Evolutionary conservation across 129 eudicot species (phyloP).

Genomic region (Solidago caesia): DNA sequence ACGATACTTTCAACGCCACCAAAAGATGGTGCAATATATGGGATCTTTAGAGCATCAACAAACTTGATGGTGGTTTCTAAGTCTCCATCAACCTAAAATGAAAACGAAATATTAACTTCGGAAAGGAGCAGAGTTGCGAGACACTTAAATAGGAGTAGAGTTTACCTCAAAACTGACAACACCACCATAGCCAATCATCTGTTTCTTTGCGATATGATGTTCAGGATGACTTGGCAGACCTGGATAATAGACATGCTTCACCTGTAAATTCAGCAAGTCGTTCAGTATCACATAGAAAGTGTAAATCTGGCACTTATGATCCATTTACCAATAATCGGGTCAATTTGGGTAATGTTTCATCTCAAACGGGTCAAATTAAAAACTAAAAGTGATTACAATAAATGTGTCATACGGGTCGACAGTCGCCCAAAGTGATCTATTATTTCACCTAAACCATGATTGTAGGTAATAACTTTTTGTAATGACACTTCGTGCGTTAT

Average conservation of each 20-base stretch:
- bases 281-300: not conserved
- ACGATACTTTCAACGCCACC: constrained; percentile 97
- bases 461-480: not conserved
- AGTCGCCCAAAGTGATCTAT: not conserved
- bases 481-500: not conserved
- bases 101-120: not conserved
- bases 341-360: not conserved
- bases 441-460: not conserved
- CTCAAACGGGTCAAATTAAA: not conserved
- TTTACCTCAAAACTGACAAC: constrained; percentile 93
- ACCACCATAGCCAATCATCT: constrained; percentile 95
- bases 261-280: constrained; percentile 39
- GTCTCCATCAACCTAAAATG: constrained; percentile 75
- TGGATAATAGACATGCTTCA: constrained; percentile 90
- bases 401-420: not conserved
- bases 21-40: constrained; percentile 95
- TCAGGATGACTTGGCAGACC: constrained; percentile 91
- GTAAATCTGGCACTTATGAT: not conserved
- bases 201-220: constrained; percentile 73
- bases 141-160: not conserved
- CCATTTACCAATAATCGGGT: not conserved
- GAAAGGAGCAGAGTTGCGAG: not conserved
- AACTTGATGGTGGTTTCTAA: constrained; percentile 61
- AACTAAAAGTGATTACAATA: not conserved
- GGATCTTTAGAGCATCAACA: constrained; percentile 66